Conservation (phyloP, 306 rosid genomes). For the Castanea sativa region DNA sequence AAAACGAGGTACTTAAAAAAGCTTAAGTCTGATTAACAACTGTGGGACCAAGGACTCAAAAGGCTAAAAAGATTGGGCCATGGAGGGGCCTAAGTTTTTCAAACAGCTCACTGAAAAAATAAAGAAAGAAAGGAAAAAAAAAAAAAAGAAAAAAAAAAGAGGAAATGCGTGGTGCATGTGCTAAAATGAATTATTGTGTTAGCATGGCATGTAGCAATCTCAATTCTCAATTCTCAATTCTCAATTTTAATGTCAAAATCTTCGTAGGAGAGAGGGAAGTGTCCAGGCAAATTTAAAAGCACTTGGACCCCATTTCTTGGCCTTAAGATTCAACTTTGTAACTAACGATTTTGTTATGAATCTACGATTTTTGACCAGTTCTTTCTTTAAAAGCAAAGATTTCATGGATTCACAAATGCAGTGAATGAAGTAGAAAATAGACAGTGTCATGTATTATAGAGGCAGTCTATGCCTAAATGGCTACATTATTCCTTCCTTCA, state of each 20-base stretch:
- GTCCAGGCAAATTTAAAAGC: slow-evolving; percentile 19
- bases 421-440: not conserved
- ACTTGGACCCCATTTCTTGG: slow-evolving; percentile 35
- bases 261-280: slow-evolving; percentile 26
- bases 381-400: not conserved
- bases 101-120: slow-evolving; percentile 23
- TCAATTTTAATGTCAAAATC: slow-evolving; percentile 46
- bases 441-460: not conserved
- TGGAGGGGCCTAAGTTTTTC: slow-evolving; percentile 30
- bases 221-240: too few species aligned
- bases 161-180: slow-evolving; percentile 50
- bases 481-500: too few species aligned
- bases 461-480: not conserved
- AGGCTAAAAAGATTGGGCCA: slow-evolving; percentile 38
- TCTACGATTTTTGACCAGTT: not conserved
- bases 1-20: slow-evolving; percentile 40
- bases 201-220: slow-evolving; percentile 29
- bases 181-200: slow-evolving; percentile 60
- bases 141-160: not conserved
- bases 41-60: slow-evolving; percentile 35
- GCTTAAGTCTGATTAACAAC: slow-evolving; percentile 31
- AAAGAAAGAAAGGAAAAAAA: not conserved
- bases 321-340: slow-evolving; percentile 33
- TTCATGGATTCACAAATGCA: not conserved
- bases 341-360: not conserved